These are phyloP conservation scores for Penicillium macrosclerotiorum DNA, from an alignment of 495 filamentous ascomycete genomes.

Conservation along the genomic window DNA sequence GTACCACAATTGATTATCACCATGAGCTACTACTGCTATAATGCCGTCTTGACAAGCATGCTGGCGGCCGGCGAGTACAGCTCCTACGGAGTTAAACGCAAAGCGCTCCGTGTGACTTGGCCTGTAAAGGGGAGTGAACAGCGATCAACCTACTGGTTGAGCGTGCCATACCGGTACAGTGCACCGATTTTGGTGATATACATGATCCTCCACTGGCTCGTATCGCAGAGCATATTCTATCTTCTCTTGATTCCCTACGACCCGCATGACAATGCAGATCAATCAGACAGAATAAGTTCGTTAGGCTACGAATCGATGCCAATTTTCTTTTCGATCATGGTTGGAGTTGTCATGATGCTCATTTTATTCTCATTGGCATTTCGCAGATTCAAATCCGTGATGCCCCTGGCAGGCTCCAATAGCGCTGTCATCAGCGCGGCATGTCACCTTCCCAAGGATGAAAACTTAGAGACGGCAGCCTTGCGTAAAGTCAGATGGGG, in stretches of 20 bases:
- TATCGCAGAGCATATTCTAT: slow-evolving; percentile 43
- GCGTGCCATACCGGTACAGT: slow-evolving; percentile 39
- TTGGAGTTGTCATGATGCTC: slow-evolving; percentile 19
- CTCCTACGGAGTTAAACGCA: too few species aligned
- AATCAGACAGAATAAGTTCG: too few species aligned
- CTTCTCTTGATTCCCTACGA: slow-evolving; percentile 18
- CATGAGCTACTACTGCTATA: too few species aligned
- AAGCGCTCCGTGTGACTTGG: too few species aligned
- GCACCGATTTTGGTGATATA: slow-evolving; percentile 28
- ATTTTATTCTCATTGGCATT: slow-evolving; percentile 12
- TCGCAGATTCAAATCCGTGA: slow-evolving; percentile 25
- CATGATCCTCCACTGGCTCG: slow-evolving; percentile 38
- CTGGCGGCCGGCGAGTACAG: too few species aligned
- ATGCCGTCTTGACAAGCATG: too few species aligned
- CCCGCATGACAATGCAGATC: too few species aligned
- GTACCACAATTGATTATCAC: too few species aligned
- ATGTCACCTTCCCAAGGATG: slow-evolving; percentile 9
- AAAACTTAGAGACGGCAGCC: background rate
- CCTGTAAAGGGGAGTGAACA: slow-evolving; percentile 39
- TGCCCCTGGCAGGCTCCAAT: slow-evolving; percentile 42
- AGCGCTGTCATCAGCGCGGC: slow-evolving; percentile 47
- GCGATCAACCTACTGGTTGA: slow-evolving; percentile 39
- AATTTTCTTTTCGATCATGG: too few species aligned
- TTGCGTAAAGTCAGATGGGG: slow-evolving; percentile 9
- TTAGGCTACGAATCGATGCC: too few species aligned